Evolutionary conservation across 2,329 filamentous ascomycete species (phyloP), one percentile per base, ranked within the genome.

Genomic region (Ophiostoma angusticollis): DNA sequence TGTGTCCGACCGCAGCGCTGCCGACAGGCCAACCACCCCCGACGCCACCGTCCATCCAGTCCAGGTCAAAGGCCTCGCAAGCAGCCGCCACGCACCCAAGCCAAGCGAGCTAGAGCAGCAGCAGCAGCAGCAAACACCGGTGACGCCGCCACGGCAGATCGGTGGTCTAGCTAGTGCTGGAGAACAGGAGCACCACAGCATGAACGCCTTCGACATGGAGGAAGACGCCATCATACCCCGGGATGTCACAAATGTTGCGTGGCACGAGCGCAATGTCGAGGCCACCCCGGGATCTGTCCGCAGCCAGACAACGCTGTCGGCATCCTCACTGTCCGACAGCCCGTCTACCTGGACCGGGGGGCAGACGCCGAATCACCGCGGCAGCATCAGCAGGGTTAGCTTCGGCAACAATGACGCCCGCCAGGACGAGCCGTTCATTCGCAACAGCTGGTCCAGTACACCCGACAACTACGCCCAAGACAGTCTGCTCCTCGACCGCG

Each of bases 251-350:
- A 48, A 59, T 38, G 35, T 52, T 0, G 40, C 55, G 0, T 61
- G 55, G 56, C 50, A 54, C 31, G 48, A 44, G 4, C 50, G 53
- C 11, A 27, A 25, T 5, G 32, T 39, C 5, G 52, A 53, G 17
- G 58, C 55, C 14, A 52, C 55, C 1, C 57, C 59, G 0, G 49
- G 51, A 31, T 63, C 59, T 1, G 31, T 55, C 14, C 52, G 48
- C 31, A 62, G 58, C 49, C 54, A 54, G 28, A 56, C 52, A 18
- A 60, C 58, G 1, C 34, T 59, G 3, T 58, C 58, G 9, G 58
- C 60, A 0, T 43, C 52, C 0, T 52, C 55, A 0, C 52, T 53
- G 0, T 59, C 58, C 9, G 9, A 31, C 18, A 43, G 21, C 23
- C 31, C 38, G 4, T 41, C 38, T 5, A 25, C 41, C 1, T 43